Percentiles rank a stretch among this genome's conserved stretches.
These are phyloP conservation scores for Sporopachydermia lactativora DNA, from an alignment of 805 yeast species.

Conservation along the genomic window DNA sequence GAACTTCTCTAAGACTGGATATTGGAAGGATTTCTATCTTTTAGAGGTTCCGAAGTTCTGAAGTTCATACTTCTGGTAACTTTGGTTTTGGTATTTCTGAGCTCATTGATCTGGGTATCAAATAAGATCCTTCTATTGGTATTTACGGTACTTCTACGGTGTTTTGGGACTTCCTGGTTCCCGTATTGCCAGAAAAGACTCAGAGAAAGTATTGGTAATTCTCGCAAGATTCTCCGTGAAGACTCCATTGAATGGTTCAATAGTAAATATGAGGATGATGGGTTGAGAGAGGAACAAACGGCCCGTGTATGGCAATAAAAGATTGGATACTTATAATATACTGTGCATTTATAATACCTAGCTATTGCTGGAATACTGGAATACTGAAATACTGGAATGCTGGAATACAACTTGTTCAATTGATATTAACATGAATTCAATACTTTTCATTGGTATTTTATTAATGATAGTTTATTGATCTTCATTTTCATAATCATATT, in stretches of 20 bases:
- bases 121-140: slow-evolving; percentile 98
- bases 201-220: slow-evolving; percentile 75
- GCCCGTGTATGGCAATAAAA: not conserved
- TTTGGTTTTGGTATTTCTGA: slow-evolving; percentile 99
- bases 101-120: slow-evolving; percentile 99
- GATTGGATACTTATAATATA: slow-evolving; percentile 1
- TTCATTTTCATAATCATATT: too few relatives aligned
- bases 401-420: too few relatives aligned
- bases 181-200: slow-evolving; percentile 98
- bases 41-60: too few relatives aligned
- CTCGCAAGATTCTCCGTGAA: slow-evolving; percentile 84
- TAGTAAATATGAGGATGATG: slow-evolving; percentile 99
- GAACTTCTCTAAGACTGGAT: slow-evolving; percentile 98
- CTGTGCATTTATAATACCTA: too few relatives aligned
- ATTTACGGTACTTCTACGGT: slow-evolving; percentile 99
- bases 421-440: too few relatives aligned
- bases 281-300: slow-evolving; percentile 27
- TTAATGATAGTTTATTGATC: too few relatives aligned
- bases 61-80: too few relatives aligned
- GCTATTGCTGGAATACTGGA: too few relatives aligned
- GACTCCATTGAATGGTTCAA: slow-evolving; percentile 98
- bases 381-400: too few relatives aligned
- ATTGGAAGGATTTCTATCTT: too few relatives aligned
- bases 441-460: too few relatives aligned
- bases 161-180: slow-evolving; percentile 99